Evolutionary conservation across 306 rosid genomes (phyloP).

Genomic region (Castanea crenata): DNA sequence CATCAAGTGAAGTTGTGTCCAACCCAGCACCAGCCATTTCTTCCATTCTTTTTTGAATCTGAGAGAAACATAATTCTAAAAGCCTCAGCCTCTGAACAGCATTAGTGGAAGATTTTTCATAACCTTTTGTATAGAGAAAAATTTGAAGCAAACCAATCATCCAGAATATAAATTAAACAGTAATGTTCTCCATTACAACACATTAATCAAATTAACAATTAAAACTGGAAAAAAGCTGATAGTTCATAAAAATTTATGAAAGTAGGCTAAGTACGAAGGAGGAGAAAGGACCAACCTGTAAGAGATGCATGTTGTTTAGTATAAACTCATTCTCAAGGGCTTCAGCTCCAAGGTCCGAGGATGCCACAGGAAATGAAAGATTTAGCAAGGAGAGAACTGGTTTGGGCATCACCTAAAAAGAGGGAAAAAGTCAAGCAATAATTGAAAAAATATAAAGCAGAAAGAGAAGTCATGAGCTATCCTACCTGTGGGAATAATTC

Average conservation of each 20-base stretch:
- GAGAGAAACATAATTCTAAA: conserved; percentile 21
- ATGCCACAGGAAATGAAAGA: conserved; percentile 88
- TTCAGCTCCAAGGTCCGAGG: conserved; percentile 88
- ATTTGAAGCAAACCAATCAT: not conserved
- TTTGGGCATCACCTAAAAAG: conserved; percentile 77
- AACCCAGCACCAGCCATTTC: conserved; percentile 62
- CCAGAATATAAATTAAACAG: conserved; percentile 1
- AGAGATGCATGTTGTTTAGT: conserved; percentile 69
- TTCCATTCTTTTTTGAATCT: conserved; percentile 77
- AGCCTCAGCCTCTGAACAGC: conserved; percentile 12
- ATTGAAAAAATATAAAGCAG: conserved; percentile 12
- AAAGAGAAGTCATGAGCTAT: conserved; percentile 10
- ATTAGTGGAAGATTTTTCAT: not conserved
- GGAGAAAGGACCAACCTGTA: conserved; percentile 52
- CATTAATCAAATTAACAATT: conserved; percentile 10
- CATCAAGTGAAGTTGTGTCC: conserved; percentile 67
- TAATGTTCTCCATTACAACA: not conserved
- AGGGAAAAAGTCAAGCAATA: conserved; percentile 23
- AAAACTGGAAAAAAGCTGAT: not conserved
- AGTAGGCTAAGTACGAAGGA: conserved; percentile 13
- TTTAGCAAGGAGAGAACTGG: conserved; percentile 68
- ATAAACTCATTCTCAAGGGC: conserved; percentile 84
- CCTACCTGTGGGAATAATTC: conserved; percentile 77
- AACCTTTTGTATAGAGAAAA: not conserved
- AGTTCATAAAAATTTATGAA: not conserved